Conservation (phyloP, 768 basidiomycete genomes). For the Lactarius hengduanensis region DNA sequence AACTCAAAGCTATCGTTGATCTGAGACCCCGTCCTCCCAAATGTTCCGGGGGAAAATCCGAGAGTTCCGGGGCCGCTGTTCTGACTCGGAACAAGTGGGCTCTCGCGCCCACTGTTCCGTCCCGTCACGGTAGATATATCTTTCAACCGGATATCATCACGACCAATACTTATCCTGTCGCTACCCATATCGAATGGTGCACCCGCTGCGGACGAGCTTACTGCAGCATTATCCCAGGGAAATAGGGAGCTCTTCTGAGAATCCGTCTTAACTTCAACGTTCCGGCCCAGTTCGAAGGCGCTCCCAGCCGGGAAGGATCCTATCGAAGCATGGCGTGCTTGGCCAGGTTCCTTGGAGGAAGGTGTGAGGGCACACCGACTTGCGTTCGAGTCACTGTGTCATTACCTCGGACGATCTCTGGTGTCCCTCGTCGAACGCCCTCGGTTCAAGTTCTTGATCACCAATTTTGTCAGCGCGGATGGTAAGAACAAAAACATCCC, state of each 20-base stretch:
- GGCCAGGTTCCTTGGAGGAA: slow-evolving; percentile 72
- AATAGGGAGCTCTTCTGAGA: slow-evolving; percentile 73
- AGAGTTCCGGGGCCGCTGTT: slow-evolving; percentile 35
- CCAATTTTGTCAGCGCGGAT: neutral
- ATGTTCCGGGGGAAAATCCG: slow-evolving; percentile 50
- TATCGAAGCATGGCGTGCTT: slow-evolving; percentile 72
- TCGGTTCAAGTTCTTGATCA: neutral
- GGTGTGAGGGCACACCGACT: neutral
- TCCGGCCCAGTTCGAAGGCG: slow-evolving; percentile 44
- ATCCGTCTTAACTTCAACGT: slow-evolving; percentile 41
- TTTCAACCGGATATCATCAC: slow-evolving; percentile 52
- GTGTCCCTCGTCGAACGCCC: slow-evolving; percentile 31
- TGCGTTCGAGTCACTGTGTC: slow-evolving; percentile 9
- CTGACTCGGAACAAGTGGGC: slow-evolving; percentile 43
- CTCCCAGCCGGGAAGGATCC: slow-evolving; percentile 51
- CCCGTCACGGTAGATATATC: slow-evolving; percentile 42
- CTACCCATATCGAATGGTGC: slow-evolving; percentile 39
- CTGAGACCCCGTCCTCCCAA: slow-evolving; percentile 42
- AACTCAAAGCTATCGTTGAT: slow-evolving; percentile 62
- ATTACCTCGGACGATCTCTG: slow-evolving; percentile 61
- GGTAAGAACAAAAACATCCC: neutral
- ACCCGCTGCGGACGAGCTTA: slow-evolving; percentile 53
- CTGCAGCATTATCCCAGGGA: slow-evolving; percentile 80
- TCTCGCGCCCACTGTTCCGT: slow-evolving; percentile 51
- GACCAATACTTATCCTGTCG: slow-evolving; percentile 50